A percentile compares a stretch with the other conserved stretches of the same genome.
Evolutionary conservation across 2,329 filamentous ascomycete genomes (phyloP).

Genomic region (Phialophora verrucosa): DNA sequence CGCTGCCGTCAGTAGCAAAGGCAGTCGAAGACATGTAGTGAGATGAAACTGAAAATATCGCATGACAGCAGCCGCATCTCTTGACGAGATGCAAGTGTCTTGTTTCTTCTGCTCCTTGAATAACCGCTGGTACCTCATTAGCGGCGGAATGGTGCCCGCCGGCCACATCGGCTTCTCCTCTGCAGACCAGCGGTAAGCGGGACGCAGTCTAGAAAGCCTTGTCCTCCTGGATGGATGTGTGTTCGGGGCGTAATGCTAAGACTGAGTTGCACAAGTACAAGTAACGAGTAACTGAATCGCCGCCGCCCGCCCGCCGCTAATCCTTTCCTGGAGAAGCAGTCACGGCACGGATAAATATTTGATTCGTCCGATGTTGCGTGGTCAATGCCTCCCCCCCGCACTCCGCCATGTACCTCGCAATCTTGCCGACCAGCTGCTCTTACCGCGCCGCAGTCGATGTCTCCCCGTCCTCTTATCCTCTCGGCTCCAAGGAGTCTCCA

Average conservation of each 20-base stretch:
- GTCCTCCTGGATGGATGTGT: neutral
- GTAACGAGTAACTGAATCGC: no score
- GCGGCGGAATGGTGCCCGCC: neutral
- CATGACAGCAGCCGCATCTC: neutral
- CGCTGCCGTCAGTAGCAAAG: neutral
- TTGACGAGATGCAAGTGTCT: neutral
- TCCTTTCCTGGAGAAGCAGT: neutral
- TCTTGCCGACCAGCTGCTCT: neutral
- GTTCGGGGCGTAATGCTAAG: no score
- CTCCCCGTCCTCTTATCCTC: neutral
- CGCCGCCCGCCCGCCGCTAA: neutral
- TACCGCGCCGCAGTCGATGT: neutral
- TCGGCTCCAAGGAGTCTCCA: neutral
- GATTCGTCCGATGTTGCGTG: neutral
- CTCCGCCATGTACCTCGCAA: no score
- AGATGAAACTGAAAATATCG: neutral
- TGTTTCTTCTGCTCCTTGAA: neutral
- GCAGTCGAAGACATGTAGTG: neutral
- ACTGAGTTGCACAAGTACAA: no score
- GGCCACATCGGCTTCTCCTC: no score
- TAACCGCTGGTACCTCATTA: neutral
- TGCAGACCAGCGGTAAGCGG: no score
- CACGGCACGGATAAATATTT: neutral
- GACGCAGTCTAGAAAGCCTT: neutral
- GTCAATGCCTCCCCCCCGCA: no score